Evolutionary conservation across 2,329 filamentous ascomycete genomes (phyloP).

Genomic region (Nemania abortiva): DNA sequence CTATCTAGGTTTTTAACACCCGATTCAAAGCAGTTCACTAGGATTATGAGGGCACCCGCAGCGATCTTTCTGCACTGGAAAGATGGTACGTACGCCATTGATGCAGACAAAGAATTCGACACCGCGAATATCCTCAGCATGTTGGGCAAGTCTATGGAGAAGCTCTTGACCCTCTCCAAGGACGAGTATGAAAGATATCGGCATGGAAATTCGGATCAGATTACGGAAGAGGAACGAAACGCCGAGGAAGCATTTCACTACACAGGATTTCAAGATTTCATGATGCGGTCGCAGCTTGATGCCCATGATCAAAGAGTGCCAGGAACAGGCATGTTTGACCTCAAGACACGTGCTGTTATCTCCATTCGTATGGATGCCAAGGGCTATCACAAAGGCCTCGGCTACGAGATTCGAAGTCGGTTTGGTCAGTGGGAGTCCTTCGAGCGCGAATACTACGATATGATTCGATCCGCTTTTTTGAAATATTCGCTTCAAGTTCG

Average conservation of each 20-base stretch:
- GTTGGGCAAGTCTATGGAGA: conserved; percentile 96
- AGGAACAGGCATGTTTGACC: conserved; percentile 92
- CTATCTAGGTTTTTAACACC: conserved; percentile 76
- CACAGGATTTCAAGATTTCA: conserved; percentile 84
- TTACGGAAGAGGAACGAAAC: conserved; percentile 78
- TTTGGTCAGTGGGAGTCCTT: conserved; percentile 89
- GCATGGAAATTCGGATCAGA: conserved; percentile 72
- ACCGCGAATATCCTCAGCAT: conserved; percentile 87
- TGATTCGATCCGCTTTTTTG: conserved; percentile 93
- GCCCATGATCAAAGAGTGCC: conserved; percentile 88
- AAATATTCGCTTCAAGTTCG: conserved; percentile 98
- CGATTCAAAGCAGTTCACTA: conserved; percentile 75
- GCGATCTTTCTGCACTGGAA: conserved; percentile 86
- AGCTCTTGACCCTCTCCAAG: conserved; percentile 85
- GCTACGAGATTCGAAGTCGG: conserved; percentile 85
- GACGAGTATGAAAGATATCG: conserved; percentile 89
- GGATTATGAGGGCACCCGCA: conserved; percentile 76
- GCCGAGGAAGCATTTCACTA: conserved; percentile 88
- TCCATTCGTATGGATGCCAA: conserved; percentile 88
- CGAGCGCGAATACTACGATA: conserved; percentile 95
- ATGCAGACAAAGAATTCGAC: conserved; percentile 94
- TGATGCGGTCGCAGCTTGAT: conserved; percentile 96
- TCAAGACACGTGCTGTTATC: conserved; percentile 94
- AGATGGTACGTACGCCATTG: conserved; percentile 91
- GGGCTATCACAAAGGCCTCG: conserved; percentile 78